Base-by-base conservation (phyloP, 805 yeast genomes). In the Nakazawaea ishiwadae region DNA sequence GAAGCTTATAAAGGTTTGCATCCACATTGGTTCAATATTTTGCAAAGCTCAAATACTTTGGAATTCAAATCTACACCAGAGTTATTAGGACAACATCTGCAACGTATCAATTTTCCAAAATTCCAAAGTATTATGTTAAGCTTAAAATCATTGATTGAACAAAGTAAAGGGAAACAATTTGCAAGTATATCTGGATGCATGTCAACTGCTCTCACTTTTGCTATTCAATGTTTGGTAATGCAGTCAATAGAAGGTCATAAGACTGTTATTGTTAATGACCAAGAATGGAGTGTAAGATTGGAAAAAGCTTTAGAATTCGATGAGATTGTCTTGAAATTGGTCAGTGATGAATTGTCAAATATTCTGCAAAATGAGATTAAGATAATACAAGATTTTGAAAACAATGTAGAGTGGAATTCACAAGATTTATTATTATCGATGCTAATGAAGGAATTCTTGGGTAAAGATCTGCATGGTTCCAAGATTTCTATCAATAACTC, bases 1-100 rank as follows among this genome's bases (percentile, higher is more conserved):
- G 96, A 88, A 56, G 83, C 96, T 0, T 59, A 57, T 4, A 78
- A 77, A 47, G 97, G 97, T 0, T 62, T 91, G 21, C 80, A 88
- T 57, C 96, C 96, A 0, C 76, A 84, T 56, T 83, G 90, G 87
- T 84, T 79, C 55, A 73, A 72, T 35, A 61, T 81, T 3, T 62
- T 59, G 31, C 71, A 64, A 39, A 66, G 82, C 0, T 60, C 77
- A 3, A 69, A 67, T 34, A 63, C 71, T 0, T 46, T 48, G 1
- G 72, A 65, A n/a, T 66, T 62, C 49, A 69, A 66, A 31, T 49
- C 76, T 0, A 70, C 79, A 0, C 31, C 58, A 3, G 75, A 72
- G 19, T 52, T 73, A 8, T 50, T 75, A 35, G 79, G 77, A 1
- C 52, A 58, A 3, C 59, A 59, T 3, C 62, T 67, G 9, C 54